These are phyloP conservation scores for Colletotrichum siamense DNA, from an alignment of 2,329 filamentous ascomycete genomes.

Conservation along the genomic window DNA sequence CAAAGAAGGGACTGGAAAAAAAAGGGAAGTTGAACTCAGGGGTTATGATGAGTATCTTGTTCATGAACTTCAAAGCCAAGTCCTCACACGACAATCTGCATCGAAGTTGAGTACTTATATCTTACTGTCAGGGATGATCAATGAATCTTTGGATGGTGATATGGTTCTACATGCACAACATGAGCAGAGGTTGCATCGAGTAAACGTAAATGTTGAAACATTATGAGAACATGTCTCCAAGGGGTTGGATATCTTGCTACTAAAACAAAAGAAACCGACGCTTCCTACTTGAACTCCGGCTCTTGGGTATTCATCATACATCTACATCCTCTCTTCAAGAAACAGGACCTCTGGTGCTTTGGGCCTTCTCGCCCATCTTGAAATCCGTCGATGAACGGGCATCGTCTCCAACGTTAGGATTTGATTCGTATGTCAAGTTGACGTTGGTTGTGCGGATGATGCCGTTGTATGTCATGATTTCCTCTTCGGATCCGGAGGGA, in stretches of 20 bases:
- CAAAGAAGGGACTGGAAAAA: background rate
- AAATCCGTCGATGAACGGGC: background rate
- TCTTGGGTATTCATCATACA: background rate
- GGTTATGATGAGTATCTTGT: background rate
- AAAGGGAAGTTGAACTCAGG: background rate
- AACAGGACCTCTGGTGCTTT: background rate
- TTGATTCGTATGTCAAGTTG: slow-evolving; percentile 13
- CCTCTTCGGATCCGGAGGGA: slow-evolving; percentile 39
- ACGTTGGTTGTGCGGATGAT: slow-evolving; percentile 41
- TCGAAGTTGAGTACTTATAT: background rate
- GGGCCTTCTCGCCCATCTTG: background rate
- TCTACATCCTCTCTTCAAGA: background rate
- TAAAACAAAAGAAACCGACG: background rate
- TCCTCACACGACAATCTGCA: background rate
- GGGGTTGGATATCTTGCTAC: background rate
- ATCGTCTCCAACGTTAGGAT: background rate
- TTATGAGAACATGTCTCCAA: background rate
- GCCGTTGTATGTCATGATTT: slow-evolving; percentile 44
- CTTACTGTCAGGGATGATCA: background rate
- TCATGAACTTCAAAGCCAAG: background rate
- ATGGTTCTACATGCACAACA: background rate
- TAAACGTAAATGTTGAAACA: background rate
- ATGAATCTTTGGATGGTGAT: background rate
- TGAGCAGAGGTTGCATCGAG: background rate
- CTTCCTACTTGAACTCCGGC: background rate